Evolutionary conservation across 306 rosid genomes (phyloP).

Genomic region (Myrica gale): DNA sequence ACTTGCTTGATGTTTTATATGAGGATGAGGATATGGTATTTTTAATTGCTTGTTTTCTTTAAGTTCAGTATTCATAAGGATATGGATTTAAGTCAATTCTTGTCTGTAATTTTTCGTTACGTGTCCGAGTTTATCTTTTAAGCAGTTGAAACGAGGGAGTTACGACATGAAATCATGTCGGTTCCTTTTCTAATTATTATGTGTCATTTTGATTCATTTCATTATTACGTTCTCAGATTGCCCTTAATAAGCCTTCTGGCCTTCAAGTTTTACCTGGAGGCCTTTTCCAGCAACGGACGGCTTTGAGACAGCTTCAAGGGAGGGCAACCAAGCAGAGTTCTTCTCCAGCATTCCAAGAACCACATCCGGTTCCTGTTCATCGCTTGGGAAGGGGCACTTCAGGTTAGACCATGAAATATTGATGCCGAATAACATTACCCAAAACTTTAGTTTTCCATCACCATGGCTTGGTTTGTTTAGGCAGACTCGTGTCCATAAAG

Average conservation of each 20-base stretch:
- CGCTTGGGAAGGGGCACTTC: constrained; percentile 97
- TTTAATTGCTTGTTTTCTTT: constrained; percentile 5
- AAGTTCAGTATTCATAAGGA: background rate
- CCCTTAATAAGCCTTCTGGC: constrained; percentile 83
- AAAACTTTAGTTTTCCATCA: background rate
- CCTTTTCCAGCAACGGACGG: constrained; percentile 93
- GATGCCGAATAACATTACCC: background rate
- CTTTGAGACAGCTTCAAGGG: constrained; percentile 79
- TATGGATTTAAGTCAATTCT: background rate
- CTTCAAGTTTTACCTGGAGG: constrained; percentile 97
- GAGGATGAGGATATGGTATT: constrained; percentile 82
- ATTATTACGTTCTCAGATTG: constrained; percentile 54
- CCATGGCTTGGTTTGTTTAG: constrained; percentile 21
- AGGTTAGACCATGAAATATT: constrained; percentile 50
- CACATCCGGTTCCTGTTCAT: constrained; percentile 80
- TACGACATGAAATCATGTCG: background rate
- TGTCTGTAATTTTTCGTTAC: background rate
- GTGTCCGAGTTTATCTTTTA: background rate
- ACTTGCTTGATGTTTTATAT: constrained; percentile 54
- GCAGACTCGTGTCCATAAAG: constrained; percentile 1
- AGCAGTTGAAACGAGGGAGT: background rate
- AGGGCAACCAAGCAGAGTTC: constrained; percentile 41
- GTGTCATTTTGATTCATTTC: background rate
- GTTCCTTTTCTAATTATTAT: background rate
- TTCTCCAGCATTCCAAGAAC: constrained; percentile 31